Base-by-base conservation (phyloP, 2,329 filamentous ascomycete species). In the Colletotrichum somersetense region DNA sequence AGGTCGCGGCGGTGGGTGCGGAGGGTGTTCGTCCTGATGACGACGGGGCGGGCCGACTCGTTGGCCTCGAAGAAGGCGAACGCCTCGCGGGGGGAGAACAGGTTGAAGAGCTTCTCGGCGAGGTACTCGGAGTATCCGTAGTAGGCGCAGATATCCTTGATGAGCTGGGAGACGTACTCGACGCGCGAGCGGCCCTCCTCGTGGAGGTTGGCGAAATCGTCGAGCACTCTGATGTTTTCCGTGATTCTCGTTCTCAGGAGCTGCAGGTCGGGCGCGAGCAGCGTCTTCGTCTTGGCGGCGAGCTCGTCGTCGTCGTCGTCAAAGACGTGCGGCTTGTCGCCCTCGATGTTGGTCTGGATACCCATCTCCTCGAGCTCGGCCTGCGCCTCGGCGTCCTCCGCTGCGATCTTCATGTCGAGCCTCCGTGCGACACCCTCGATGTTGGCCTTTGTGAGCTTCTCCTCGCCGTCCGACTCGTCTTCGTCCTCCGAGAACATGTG, bases 41-140 rank as follows among this genome's bases (percentile, higher is more conserved):
- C 96, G 71, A 99, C 91, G 5, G 96, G 96, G 63, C 96, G 91
- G 18, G 95, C 91, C 38, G 93, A 95, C 84, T 99, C 96, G 90
- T 99, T 99, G 77, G 96, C 96, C 84, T 99, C 96, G 85, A 99
- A 98, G 84, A 99, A 99, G 66, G 95, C 95, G 77, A 98, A 97
- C 0, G 96, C 96, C 84, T 99, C 96, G 77, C 92, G 91, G 0
- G 96, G 94, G 1, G 95, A 91, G 84, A 99, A 98, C 8, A 99
- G 90, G 79, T 92, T 92, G 85, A 95, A 95, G 20, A 99, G 91
- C 87, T 98, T 99, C 83, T 97, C 94, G 5, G 95, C 96, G n/a
- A 99, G 88, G 83, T 92, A 98, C 48, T 92, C 90, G 4, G 93
- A 97, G 86, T 99, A 99, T 72, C 96, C 95, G 80, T 99, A 99